Conservation (phyloP, 176 grass and related monocot species). For the Cymbopogon citratus region DNA sequence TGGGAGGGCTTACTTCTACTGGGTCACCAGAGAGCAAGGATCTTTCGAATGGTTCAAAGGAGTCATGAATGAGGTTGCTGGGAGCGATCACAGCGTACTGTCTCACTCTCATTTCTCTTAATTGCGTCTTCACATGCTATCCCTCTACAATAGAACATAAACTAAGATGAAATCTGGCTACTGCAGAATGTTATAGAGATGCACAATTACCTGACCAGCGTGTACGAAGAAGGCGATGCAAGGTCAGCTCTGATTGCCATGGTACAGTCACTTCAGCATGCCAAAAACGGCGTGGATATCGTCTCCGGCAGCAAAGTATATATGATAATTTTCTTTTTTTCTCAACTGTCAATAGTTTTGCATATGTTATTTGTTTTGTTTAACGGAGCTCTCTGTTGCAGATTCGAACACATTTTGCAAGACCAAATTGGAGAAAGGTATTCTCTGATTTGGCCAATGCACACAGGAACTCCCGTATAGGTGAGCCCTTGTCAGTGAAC, state of each 20-base stretch:
- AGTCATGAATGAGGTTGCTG: conserved; percentile 98
- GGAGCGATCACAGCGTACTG: conserved; percentile 73
- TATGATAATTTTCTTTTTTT: neutral
- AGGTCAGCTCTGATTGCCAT: conserved; percentile 89
- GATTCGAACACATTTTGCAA: conserved; percentile 97
- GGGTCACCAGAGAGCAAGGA: conserved; percentile 97
- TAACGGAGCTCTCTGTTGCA: conserved; percentile 27
- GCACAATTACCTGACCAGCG: conserved; percentile 98
- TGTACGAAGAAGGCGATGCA: conserved; percentile 98
- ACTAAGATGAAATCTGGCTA: conserved; percentile 32
- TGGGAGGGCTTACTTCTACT: conserved; percentile 98
- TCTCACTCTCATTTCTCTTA: conserved; percentile 2
- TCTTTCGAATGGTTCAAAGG: conserved; percentile 99
- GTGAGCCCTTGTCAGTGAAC: conserved; percentile 32
- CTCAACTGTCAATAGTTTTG: neutral
- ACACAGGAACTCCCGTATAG: conserved; percentile 82
- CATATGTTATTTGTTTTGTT: neutral
- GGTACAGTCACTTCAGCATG: conserved; percentile 94
- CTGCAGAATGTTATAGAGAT: conserved; percentile 94
- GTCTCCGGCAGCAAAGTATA: conserved; percentile 95
- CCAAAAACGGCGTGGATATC: conserved; percentile 90
- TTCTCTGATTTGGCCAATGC: conserved; percentile 75
- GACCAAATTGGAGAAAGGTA: conserved; percentile 98
- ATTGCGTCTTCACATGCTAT: conserved; percentile 4
- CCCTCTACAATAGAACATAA: neutral